Base-by-base conservation (phyloP, 2,329 filamentous ascomycete genomes). In the Ophiostoma ips region DNA sequence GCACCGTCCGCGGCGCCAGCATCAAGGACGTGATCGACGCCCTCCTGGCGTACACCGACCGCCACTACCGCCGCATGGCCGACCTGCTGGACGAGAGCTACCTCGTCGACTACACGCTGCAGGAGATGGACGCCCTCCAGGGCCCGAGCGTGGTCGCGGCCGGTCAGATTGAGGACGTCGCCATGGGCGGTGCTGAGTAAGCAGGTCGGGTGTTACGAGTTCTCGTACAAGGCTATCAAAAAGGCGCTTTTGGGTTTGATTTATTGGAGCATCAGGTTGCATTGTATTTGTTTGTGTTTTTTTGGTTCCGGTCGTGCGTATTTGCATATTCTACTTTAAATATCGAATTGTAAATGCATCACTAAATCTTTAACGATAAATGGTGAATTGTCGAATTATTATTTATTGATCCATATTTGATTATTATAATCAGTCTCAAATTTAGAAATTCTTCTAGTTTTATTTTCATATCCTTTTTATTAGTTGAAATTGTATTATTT, bases 21-120 rank as follows among this genome's bases (percentile, higher is more conserved):
- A 64, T 95, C 59, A 85, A 84, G 62, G 88, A 95, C 59, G 81
- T 98, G 3, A 65, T 95, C 36, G 84, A 90, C 57, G 90, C 83
- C n/a, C 71, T 98, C 52, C 82, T 79, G 58, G 85, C 84, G 15
- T 96, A 98, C 63, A 95, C 89, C 0, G 88, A 96, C 66, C 77
- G 89, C 56, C 92, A 98, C 64, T 95, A 94, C 65, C 84, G 83
- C 64, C 76, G 90, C 50, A 76, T 92, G 58, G 89, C 95, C 63
- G 90, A 94, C 61, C 69, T 95, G 58, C 79, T 89, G 37, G 90
- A 96, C 62, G 92, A 96, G 70, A 94, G 89, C 62, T 96, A 89
- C 66, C 67, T 98, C 59, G 77, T 96, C 37, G 87, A 95, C 66
- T 96, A 94, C 74, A 94, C 90, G 55, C 70, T 96, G 55, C 77